phyloP scores from a whole-genome alignment of 2,329 filamentous ascomycete species.

The Penicillium sp. region DNA sequence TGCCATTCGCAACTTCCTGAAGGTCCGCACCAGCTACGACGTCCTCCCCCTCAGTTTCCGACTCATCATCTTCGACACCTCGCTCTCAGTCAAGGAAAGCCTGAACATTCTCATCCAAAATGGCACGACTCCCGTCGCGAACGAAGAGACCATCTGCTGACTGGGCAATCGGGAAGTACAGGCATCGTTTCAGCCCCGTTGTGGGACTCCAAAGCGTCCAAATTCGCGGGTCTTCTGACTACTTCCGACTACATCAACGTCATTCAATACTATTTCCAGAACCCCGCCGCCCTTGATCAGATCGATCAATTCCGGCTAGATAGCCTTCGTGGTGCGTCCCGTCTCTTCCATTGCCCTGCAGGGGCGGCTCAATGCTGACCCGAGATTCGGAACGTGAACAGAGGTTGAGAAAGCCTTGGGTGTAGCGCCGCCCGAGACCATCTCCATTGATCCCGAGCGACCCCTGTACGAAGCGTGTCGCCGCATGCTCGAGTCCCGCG shows the following conservation, averaged over 20 bases:
- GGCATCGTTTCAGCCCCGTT: slow-evolving; percentile 96
- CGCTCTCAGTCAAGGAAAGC: slow-evolving; percentile 94
- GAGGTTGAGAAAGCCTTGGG: slow-evolving; percentile 95
- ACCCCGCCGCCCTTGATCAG: slow-evolving; percentile 81
- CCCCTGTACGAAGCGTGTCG: slow-evolving; percentile 94
- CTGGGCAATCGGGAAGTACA: slow-evolving; percentile 42
- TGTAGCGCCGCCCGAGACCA: slow-evolving; percentile 85
- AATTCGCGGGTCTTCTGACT: slow-evolving; percentile 90
- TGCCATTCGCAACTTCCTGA: slow-evolving; percentile 92
- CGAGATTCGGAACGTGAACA: slow-evolving; percentile 38
- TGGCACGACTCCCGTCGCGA: slow-evolving; percentile 53
- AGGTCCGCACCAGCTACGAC: slow-evolving; percentile 94
- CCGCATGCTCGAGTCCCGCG: slow-evolving; percentile 89
- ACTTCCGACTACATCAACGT: slow-evolving; percentile 98
- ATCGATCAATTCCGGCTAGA: slow-evolving; percentile 92
- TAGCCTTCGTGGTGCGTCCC: slow-evolving; percentile 74
- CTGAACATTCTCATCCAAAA: slow-evolving; percentile 94
- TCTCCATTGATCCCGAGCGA: slow-evolving; percentile 87
- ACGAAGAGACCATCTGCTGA: slow-evolving; percentile 14
- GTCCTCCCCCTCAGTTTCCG: slow-evolving; percentile 94
- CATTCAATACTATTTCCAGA: slow-evolving; percentile 98
- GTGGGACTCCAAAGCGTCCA: slow-evolving; percentile 91
- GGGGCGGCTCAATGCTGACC: slow-evolving; percentile 5
- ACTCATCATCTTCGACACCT: slow-evolving; percentile 91
- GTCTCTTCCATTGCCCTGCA: not conserved